phyloP scores from a whole-genome alignment of 2,329 filamentous ascomycete genomes.

The Talaromyces piceae region DNA sequence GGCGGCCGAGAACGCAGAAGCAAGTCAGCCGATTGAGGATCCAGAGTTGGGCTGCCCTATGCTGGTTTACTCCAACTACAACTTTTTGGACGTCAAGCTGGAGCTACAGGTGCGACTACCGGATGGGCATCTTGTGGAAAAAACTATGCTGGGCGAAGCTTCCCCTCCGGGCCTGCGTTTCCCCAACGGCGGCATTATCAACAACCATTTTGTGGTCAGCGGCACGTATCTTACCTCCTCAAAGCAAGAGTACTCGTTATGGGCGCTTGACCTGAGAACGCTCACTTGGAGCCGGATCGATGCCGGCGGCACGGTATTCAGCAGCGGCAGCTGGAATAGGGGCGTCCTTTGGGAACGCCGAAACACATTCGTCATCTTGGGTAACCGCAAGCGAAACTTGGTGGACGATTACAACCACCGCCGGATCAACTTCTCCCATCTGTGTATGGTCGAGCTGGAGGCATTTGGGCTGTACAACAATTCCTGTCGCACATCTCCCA shows the following conservation, averaged over 20 bases:
- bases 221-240: constrained; percentile 96
- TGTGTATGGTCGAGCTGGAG: constrained; percentile 94
- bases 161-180: constrained; percentile 91
- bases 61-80: constrained; percentile 99
- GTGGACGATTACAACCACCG: constrained; percentile 98
- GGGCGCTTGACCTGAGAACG: constrained; percentile 83
- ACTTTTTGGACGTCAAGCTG: constrained; percentile 93
- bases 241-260: constrained; percentile 95
- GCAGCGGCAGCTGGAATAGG: constrained; percentile 95
- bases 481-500: constrained; percentile 67
- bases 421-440: constrained; percentile 92
- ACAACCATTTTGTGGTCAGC: constrained; percentile 93
- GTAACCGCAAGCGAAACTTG: constrained; percentile 84
- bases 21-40: constrained; percentile 22
- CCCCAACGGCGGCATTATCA: constrained; percentile 90
- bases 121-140: constrained; percentile 78
- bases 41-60: constrained; percentile 53
- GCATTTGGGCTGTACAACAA: constrained; percentile 98
- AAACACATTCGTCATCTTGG: constrained; percentile 92
- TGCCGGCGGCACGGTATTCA: constrained; percentile 87
- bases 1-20: constrained; percentile 33
- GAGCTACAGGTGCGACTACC: constrained; percentile 82
- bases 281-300: constrained; percentile 95
- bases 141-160: constrained; percentile 71
- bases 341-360: constrained; percentile 87